Evolutionary conservation across 169 alveolate genomes (phyloP), one percentile per base, ranked within the genome.

Genomic region (Plasmodium yoelii): DNA sequence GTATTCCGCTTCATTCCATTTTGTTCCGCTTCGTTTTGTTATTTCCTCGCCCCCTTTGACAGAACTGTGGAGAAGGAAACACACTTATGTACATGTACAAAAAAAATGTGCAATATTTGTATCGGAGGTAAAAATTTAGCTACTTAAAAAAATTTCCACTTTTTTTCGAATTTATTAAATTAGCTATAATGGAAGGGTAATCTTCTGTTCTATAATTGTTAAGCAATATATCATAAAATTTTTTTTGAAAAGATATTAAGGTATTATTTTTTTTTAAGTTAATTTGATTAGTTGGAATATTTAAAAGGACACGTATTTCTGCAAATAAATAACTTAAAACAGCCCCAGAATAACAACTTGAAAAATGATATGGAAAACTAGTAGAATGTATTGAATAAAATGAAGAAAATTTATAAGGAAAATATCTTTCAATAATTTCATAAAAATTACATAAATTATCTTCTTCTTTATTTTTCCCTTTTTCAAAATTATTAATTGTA

Each of bases 341-440:
- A 13, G 90, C 67, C 8, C 90, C 90, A 46, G 90, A 82, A 68
- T 82, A 82, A 7, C 12, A 42, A n/a, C 86, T 67, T 0, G 90
- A 82, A 67, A 82, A 82, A 49, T 82, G 90, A 68, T 82, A 82
- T 5, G 90, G 90, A 47, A 82, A 82, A 60, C 90, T 82, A 9
- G 86, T 68, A 0, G 90, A 82, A 22, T 82, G 72, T 51, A 82
- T 55, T 44, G 84, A 65, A 68, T 82, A 82, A 4, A n/a, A 34
- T 1, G 73, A 39, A 53, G 53, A 18, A 39, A 82, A 18, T 18
- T 53, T 65, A 49, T 82, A 82, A 9, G 84, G 90, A 19, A 82
- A 49, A n/a, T 82, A 55, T 5, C 8, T 34, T 39, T 42, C 63
- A 8, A 82, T 55, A 1, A 56, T 22, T 26, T 55, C 22, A 44